Evolutionary conservation across 805 yeast genomes (phyloP).

Genomic region (Ogataea neopini): DNA sequence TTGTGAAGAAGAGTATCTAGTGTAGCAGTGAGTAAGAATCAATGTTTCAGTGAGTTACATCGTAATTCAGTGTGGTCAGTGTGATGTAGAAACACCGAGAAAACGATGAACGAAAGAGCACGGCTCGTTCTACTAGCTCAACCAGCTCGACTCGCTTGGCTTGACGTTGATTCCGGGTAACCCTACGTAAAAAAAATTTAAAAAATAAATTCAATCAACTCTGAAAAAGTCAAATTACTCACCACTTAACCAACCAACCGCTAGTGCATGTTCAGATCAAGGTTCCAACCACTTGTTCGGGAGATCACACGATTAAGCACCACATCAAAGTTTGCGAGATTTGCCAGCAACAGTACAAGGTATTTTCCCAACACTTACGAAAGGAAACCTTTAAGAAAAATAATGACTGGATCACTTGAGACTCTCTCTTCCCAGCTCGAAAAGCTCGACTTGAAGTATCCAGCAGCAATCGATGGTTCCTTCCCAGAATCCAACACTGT

Average conservation of each 20-base stretch:
- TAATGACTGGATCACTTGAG: constrained; percentile 30
- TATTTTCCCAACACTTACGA: constrained; percentile 16
- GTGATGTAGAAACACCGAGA: no score
- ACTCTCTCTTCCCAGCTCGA: constrained; percentile 27
- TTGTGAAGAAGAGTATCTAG: no score
- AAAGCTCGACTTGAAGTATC: constrained; percentile 35
- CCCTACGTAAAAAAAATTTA: no score
- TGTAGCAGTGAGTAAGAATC: no score
- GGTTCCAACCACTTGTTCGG: constrained; percentile 1
- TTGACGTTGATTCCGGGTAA: no score
- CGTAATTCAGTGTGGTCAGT: no score
- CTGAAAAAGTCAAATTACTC: neutral
- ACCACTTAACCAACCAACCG: no score
- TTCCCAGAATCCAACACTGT: constrained; percentile 77
- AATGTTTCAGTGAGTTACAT: no score
- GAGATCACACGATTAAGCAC: constrained; percentile 1
- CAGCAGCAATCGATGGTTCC: constrained; percentile 55
- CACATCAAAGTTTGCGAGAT: neutral
- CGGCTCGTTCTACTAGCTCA: no score
- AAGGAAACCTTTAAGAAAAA: constrained; percentile 10
- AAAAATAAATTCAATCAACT: neutral
- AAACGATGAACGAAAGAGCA: no score
- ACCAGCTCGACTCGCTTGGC: no score
- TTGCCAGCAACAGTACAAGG: neutral
- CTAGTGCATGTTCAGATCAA: constrained; percentile 3